Evolutionary conservation across 805 yeast genomes (phyloP), one percentile per base, ranked within the genome.

Genomic region (Candida maltosa): DNA sequence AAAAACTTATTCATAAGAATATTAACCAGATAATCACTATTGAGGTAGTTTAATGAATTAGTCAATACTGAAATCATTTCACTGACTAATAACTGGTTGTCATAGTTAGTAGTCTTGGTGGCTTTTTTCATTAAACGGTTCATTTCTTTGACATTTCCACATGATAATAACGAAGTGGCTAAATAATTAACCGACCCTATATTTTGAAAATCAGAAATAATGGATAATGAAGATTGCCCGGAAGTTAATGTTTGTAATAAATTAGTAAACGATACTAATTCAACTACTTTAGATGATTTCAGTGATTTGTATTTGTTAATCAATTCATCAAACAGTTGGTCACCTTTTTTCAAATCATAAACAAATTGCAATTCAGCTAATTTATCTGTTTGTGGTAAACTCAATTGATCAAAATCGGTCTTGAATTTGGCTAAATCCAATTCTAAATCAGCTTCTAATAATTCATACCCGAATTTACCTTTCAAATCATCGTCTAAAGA

Each of bases 311-410:
- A n/a, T n/a, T n/a, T n/a, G n/a, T n/a, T n/a, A n/a, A n/a, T n/a
- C n/a, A n/a, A n/a, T n/a, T n/a, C n/a, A n/a, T n/a, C n/a, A n/a
- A n/a, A n/a, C n/a, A n/a, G n/a, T n/a, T n/a, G n/a, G n/a, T n/a
- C n/a, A n/a, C n/a, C n/a, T n/a, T n/a, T n/a, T n/a, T n/a, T n/a
- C 20, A 47, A 41, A 39, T 56, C 56, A 39, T 55, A 60, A 11
- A 46, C 44, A 22, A 57, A 42, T 19, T 60, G 45, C n/a, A 60
- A 41, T 15, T 37, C 45, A 16, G 45, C 37, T n/a, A 60, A 44
- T 16, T 41, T 41, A 17, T 7, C 10, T 7, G 10, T 26, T 7
- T 7, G 29, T 7, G 7, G 9, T 11, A 26, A 26, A 15, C 19
- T 29, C 11, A 20, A 29, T 9, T 29, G 14, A 29, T 18, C 7